These are phyloP conservation scores for Colletotrichum acutatum DNA, from an alignment of 2,329 filamentous ascomycete genomes.

Conservation along the genomic window DNA sequence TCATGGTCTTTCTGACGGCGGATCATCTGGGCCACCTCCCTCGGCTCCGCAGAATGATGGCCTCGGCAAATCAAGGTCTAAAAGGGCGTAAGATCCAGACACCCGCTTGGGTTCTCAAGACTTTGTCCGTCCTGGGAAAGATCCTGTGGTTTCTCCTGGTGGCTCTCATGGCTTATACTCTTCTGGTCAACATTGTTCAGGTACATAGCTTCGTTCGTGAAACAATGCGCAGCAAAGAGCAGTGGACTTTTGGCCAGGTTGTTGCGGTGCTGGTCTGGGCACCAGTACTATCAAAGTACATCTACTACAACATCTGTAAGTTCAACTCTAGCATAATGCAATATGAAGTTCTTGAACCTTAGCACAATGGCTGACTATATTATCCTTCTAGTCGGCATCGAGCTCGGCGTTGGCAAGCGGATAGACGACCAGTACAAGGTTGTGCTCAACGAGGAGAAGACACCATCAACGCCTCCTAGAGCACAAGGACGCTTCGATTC, in stretches of 20 bases:
- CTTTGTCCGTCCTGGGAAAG: background rate
- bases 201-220: background rate
- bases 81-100: background rate
- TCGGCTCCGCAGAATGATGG: background rate
- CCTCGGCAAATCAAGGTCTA: background rate
- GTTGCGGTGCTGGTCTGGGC: constrained; percentile 41
- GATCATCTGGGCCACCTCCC: background rate
- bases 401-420: background rate
- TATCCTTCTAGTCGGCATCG: background rate
- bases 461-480: background rate
- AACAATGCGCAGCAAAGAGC: background rate
- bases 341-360: background rate
- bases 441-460: background rate
- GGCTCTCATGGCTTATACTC: background rate
- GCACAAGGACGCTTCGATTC: background rate
- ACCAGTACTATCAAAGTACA: constrained; percentile 37
- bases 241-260: constrained; percentile 41
- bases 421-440: constrained; percentile 13
- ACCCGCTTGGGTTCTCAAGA: background rate
- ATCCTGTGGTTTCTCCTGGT: background rate
- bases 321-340: background rate
- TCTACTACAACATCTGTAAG: constrained; percentile 40
- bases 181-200: background rate
- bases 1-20: background rate
- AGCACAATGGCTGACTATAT: background rate